Evolutionary conservation across 768 basidiomycete genomes (phyloP), one percentile per base, ranked within the genome.

Genomic region (Lactarius trivialis): DNA sequence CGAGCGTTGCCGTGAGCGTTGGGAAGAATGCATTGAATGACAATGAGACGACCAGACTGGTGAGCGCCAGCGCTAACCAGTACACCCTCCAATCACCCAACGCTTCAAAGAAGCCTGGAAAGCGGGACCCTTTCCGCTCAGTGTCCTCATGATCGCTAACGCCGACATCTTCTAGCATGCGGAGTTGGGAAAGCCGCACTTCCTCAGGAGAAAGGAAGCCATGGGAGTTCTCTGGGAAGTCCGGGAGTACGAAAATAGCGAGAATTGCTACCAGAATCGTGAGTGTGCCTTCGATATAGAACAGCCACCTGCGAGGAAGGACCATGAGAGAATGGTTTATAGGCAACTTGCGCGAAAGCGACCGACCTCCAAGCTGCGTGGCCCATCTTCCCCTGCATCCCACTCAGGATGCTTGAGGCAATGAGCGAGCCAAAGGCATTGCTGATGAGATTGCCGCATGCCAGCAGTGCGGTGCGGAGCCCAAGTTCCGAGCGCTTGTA

Each of bases 1-100:
- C 86, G 73, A 94, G 76, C 11, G 91, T 93, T 19, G 79, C 82
- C 32, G 81, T 82, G 59, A 93, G 73, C 0, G 91, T 89, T 7
- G 88, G 89, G 75, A 92, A 92, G 72, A 85, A 91, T 8, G 84
- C 85, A 70, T 89, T 87, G 78, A 92, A 92, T 4, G 84, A 85
- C 30, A 91, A 68, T 9, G 86, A 82, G 39, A 87, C 73, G 37
- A 83, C 80, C 74, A 84, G 78, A 66, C 78, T 79, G 15, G 82
- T 82, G 60, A 89, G 71, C 3, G 85, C 79, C 32, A 90, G 58
- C 21, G 86, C 79, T 49, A 95, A 77, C 82, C 82, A 89, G 87
- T 91, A 93, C 41, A 94, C 89, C 71, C 86, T 89, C 87, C 86
- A 85, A 69, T 94, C 92, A 21, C 76, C 77, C 60, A 90, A 45